Percentiles rank a stretch among this genome's conserved stretches.
These are phyloP conservation scores for Tulasnella sp. DNA, from an alignment of 768 basidiomycete genomes.

Conservation along the genomic window DNA sequence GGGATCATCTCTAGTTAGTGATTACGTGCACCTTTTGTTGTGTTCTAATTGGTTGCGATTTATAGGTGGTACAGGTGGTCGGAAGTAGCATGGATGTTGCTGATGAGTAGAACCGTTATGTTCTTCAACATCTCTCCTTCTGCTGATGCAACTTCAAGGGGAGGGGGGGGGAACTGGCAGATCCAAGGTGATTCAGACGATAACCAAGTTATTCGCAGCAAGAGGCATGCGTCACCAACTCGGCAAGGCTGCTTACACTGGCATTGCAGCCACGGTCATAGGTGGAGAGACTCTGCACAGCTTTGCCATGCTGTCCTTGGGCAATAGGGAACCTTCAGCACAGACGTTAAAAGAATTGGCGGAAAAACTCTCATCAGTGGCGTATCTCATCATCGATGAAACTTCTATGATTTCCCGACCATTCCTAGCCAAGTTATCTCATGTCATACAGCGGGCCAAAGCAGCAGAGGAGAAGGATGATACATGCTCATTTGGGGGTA, in stretches of 20 bases:
- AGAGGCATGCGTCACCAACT: conserved; percentile 17
- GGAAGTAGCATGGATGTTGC: too few species aligned
- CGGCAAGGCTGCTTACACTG: conserved; percentile 30
- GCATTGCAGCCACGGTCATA: conserved; percentile 32
- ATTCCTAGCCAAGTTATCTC: conserved; percentile 21
- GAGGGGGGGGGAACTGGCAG: conserved; percentile 37
- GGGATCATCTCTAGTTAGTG: too few species aligned
- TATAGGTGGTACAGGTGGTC: too few species aligned
- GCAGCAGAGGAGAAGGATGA: neutral
- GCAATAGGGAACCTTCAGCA: neutral
- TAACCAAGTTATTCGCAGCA: conserved; percentile 27
- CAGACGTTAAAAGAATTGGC: neutral
- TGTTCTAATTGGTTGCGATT: too few species aligned
- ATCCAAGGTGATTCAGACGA: conserved; percentile 29
- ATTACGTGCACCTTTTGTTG: too few species aligned
- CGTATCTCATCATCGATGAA: conserved; percentile 31
- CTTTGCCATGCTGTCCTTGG: neutral
- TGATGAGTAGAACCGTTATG: too few species aligned
- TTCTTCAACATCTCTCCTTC: too few species aligned
- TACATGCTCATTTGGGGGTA: conserved; percentile 25
- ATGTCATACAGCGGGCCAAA: conserved; percentile 12
- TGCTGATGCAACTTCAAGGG: conserved; percentile 32
- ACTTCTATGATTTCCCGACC: conserved; percentile 27
- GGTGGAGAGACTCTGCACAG: conserved; percentile 22
- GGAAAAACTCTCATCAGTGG: neutral